phyloP scores from a whole-genome alignment of 495 filamentous ascomycete species.

The Aspergillus olivimuriae region DNA sequence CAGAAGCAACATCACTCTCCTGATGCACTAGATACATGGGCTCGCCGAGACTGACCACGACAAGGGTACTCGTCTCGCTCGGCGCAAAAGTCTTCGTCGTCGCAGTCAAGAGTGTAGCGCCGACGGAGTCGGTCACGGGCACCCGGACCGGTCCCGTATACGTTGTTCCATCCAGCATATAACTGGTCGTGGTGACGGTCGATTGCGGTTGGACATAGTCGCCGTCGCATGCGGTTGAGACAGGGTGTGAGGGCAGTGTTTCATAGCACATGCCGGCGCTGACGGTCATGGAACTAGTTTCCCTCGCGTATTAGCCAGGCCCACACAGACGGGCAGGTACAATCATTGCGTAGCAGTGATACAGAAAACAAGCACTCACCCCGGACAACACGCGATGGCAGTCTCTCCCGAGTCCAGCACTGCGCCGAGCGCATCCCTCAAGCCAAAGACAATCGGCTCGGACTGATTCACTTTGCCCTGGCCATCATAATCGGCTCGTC shows the following conservation, averaged over 20 bases:
- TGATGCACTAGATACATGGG: conserved; percentile 1
- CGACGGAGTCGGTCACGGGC: not conserved
- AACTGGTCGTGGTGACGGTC: not conserved
- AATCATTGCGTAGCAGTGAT: not conserved
- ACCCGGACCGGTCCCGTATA: not conserved
- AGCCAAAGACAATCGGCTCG: not conserved
- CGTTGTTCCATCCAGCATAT: not conserved
- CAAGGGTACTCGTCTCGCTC: not conserved
- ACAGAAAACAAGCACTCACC: not conserved
- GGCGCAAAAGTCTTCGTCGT: not conserved
- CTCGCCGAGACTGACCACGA: not conserved
- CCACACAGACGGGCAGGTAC: no score
- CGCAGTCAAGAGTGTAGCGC: not conserved
- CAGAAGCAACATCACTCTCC: not conserved
- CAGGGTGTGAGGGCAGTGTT: not conserved
- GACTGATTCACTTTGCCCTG: not conserved
- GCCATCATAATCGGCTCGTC: not conserved
- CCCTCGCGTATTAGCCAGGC: no score
- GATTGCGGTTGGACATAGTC: no score
- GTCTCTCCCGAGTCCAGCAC: conserved; percentile 3
- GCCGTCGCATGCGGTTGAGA: conserved; percentile 2
- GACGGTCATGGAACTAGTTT: conserved; percentile 4
- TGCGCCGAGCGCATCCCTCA: conserved; percentile 2
- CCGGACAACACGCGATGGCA: conserved; percentile 6
- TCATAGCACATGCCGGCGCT: conserved; percentile 2